Base-by-base conservation (phyloP, 176 grass and related monocot species). In the Juncus inflexus region DNA sequence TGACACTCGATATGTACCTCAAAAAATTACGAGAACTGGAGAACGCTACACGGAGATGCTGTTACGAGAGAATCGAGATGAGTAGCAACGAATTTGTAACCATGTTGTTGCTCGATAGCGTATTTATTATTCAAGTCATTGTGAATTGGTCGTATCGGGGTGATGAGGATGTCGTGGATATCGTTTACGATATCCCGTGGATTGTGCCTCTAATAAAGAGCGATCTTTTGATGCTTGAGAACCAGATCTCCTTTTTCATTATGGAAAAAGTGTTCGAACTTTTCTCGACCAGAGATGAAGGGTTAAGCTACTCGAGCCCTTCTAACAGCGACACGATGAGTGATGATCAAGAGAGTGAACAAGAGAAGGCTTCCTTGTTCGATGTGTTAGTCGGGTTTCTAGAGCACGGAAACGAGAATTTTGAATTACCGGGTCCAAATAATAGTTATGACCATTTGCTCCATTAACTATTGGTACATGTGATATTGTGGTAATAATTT, bases 181-280 rank as follows among this genome's bases (percentile, higher is more conserved):
- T 58, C 19, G 7, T 70, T 42, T 11, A 10, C 3, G 53, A 42
- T 43, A 40, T 58, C 67, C 40, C 37, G 7, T 70, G 67, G 67
- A 70, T 58, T 42, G 12, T 70, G 53, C 67, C 67, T 70, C 67
- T 70, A 52, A 70, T 70, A 58, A 70, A 70, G 6, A 58, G 35
- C 6, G 67, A 70, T 37, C 52, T 70, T 51, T 5, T 70, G 52
- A 70, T 70, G 67, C 67, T 70, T 8, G 67, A 70, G 36, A 70
- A 70, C 14, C 67, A 70, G 67, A 58, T 70, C 37, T 51, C 67
- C 5, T 70, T 58, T 15, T 45, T 70, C 37, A 51, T 70, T 8
- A 3, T 70, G 37, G 52, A 58, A n/a, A 2, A 40, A 55, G 67
- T 70, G 7, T 70, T 58, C 7, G 4, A 70, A 0, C 53, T 58